Evolutionary conservation across 2,329 filamentous ascomycete genomes (phyloP), one percentile per base, ranked within the genome.

Genomic region (Orbilia ellipsospora): DNA sequence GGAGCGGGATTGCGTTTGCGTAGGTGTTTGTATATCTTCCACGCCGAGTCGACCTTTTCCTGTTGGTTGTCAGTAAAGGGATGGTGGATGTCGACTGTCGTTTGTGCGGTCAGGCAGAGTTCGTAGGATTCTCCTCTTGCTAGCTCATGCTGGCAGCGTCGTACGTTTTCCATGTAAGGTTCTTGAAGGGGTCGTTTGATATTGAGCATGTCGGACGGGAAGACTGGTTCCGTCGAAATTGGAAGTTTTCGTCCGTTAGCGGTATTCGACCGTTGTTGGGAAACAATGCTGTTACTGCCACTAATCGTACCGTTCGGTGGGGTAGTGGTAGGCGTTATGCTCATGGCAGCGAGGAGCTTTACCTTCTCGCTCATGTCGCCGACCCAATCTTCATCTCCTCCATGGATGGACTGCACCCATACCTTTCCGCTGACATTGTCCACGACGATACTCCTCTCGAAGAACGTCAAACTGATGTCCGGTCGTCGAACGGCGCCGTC

Each of bases 391-490:
- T 84, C 76, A 36, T 85, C 81, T 6, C 83, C 76, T 48, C 80
- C 78, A 23, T 80, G 84, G n/a, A 92, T 86, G 7, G 88, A 88
- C 80, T 97, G 93, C 7, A 95, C 82, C 77, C 90, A 88, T 0
- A 90, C 80, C 2, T 85, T 83, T 3, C 87, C 86, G 0, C 86
- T 84, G 31, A 86, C 82, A 78, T 94, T 92, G 80, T 96, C 92
- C 13, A 96, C 82, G 2, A 96, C 89, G 31, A 96, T 84, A 80
- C 91, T 94, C 78, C 89, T 88, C 54, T 91, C 90, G 2, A 93
- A 87, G 87, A 93, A 95, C 0, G 88, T 86, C 73, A 96, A 88
- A 80, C 88, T 91, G 20, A 94, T 84, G 81, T 96, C 93, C 0
- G 92, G 90, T 10, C 87, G 84, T 44, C 82, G 79, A 66, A 86